Conservation (phyloP, 306 rosid species). For the Quercus alba region DNA sequence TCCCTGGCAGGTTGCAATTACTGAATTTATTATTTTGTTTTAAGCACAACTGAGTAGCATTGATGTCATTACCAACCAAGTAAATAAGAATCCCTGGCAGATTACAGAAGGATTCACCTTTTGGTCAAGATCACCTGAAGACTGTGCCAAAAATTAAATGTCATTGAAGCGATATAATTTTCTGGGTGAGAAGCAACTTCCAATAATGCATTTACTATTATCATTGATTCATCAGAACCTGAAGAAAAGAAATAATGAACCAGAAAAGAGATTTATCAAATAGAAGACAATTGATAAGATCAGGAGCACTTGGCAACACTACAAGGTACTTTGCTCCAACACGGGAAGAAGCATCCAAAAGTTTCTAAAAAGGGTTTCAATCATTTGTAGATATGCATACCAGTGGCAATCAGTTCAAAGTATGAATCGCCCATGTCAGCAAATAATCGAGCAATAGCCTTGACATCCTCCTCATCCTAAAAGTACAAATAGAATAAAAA, state of each 20-base stretch:
- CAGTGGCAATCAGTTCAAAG: constrained; percentile 87
- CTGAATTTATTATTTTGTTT: constrained; percentile 24
- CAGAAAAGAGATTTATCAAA: constrained; percentile 23
- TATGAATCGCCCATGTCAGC: constrained; percentile 99
- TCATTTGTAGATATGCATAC: constrained; percentile 31
- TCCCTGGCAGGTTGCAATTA: constrained; percentile 58
- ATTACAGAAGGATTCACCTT: constrained; percentile 44
- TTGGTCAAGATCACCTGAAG: constrained; percentile 87
- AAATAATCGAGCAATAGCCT: constrained; percentile 96
- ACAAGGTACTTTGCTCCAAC: constrained; percentile 14
- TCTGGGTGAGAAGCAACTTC: constrained; percentile 99
- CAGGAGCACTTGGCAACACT: not conserved
- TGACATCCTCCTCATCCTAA: constrained; percentile 98
- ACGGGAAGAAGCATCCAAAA: constrained; percentile 27
- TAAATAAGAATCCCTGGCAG: not conserved
- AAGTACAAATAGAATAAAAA: constrained; percentile 22
- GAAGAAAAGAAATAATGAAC: constrained; percentile 27
- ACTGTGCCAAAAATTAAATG: constrained; percentile 98
- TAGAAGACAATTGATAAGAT: constrained; percentile 18
- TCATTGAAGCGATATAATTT: constrained; percentile 88
- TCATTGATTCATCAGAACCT: constrained; percentile 93
- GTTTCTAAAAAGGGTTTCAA: constrained; percentile 6
- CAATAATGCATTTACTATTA: constrained; percentile 83
- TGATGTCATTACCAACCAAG: too few relatives aligned
- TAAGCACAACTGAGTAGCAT: constrained; percentile 9